A percentile compares a stretch with the other conserved stretches of the same genome.
Evolutionary conservation across 2,329 filamentous ascomycete species (phyloP).

Genomic region (Lachnum nothofagi): DNA sequence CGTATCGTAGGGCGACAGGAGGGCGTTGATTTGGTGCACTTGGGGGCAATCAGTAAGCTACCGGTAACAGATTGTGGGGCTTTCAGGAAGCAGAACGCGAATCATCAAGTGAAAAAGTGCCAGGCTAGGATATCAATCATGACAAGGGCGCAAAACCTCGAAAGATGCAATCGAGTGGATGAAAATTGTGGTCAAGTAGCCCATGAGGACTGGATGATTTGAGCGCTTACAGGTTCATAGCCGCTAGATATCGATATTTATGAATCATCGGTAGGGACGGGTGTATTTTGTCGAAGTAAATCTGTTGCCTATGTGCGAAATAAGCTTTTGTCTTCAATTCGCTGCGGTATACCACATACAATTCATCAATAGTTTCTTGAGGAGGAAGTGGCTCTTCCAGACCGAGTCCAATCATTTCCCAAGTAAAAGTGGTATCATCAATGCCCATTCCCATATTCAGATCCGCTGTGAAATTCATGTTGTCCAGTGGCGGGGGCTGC

Average conservation of each 20-base stretch:
- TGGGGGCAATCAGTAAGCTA: conserved; percentile 13
- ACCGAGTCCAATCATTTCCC: conserved; percentile 73
- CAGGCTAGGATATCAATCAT: too few species aligned
- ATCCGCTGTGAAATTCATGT: conserved; percentile 50
- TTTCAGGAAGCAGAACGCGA: too few species aligned
- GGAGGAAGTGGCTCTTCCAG: conserved; percentile 64
- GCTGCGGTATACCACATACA: conserved; percentile 48
- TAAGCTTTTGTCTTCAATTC: conserved; percentile 17
- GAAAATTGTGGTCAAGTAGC: not conserved
- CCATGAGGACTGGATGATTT: conserved; percentile 6
- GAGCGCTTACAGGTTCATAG: conserved; percentile 69
- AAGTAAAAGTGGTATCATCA: conserved; percentile 59
- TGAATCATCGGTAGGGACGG: conserved; percentile 85
- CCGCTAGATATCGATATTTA: conserved; percentile 76
- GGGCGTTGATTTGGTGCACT: conserved; percentile 78
- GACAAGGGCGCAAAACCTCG: not conserved
- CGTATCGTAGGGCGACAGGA: conserved; percentile 82
- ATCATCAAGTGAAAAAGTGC: too few species aligned
- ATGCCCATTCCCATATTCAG: conserved; percentile 44
- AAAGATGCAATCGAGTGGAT: not conserved
- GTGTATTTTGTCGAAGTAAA: conserved; percentile 89
- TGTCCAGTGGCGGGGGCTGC: conserved; percentile 47
- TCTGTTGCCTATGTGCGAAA: conserved; percentile 55
- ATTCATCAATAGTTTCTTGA: conserved; percentile 70
- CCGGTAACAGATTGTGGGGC: too few species aligned